These are phyloP conservation scores for Alternaria sp. DNA, from an alignment of 2,329 filamentous ascomycete genomes.

Conservation along the genomic window DNA sequence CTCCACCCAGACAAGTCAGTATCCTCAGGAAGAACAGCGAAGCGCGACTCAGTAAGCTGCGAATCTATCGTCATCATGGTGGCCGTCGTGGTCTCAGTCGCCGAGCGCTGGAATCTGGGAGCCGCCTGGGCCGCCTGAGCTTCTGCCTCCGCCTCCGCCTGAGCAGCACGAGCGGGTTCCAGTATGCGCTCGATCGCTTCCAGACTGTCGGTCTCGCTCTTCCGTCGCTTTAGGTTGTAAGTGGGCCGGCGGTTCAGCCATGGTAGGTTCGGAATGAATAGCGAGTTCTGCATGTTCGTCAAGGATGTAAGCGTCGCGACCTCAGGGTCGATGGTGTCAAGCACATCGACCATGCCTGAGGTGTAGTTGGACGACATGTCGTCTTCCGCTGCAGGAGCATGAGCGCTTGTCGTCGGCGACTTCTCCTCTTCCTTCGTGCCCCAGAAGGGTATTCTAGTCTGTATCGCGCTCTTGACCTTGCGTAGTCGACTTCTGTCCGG, in stretches of 20 bases:
- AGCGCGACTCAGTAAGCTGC: conserved; percentile 71
- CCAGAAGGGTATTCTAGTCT: conserved; percentile 36
- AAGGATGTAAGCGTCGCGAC: conserved; percentile 82
- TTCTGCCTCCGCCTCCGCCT: conserved; percentile 17
- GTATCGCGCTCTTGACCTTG: conserved; percentile 38
- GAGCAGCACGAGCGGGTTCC: conserved; percentile 25
- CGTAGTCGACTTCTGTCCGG: conserved; percentile 29
- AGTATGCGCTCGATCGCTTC: conserved; percentile 39
- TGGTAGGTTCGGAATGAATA: conserved; percentile 85
- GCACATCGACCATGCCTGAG: conserved; percentile 67
- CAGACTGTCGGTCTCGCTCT: conserved; percentile 43
- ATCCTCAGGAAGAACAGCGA: conserved; percentile 80
- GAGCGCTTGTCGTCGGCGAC: not conserved
- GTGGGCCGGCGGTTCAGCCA: conserved; percentile 79
- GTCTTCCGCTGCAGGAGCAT: conserved; percentile 1
- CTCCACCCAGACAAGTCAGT: conserved; percentile 76
- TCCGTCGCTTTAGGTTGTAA: conserved; percentile 69
- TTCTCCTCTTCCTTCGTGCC: conserved; percentile 24
- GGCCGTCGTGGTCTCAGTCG: conserved; percentile 37
- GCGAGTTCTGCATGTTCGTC: conserved; percentile 88
- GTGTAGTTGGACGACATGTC: conserved; percentile 58
- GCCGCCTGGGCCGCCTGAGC: conserved; percentile 18
- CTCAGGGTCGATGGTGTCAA: conserved; percentile 79
- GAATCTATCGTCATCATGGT: conserved; percentile 68
- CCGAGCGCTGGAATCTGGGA: conserved; percentile 32